Base-by-base conservation (phyloP, 305 asterid genomes). In the Vinca major region DNA sequence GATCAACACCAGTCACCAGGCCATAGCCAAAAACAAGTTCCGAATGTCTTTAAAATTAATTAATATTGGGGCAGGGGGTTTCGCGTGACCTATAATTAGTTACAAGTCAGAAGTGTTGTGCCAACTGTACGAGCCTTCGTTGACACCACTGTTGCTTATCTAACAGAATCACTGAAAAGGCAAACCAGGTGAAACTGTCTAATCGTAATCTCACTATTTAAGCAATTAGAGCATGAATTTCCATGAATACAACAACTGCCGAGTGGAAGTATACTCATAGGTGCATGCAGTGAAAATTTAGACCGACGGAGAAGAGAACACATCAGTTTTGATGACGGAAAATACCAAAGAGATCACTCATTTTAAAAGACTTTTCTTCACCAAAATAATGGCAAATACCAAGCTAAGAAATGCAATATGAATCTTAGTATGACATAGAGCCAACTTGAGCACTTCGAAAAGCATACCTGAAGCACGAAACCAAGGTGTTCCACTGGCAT, bases 401-500 rank as follows among this genome's bases (percentile, higher is more conserved):
- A 50, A 14, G 19, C 5, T 50, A 50, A 13, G 54, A 14, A 14
- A 50, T 50, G 54, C 5, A 50, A 14, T 14, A 50, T 4, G 54
- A 50, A 50, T 36, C 63, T 14, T 21, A 4, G 19, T 26, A 33
- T 26, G 8, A 33, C 14, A 10, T 2, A 33, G 16, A 57, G 4
- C 63, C 12, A 11, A 41, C 6, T 36, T 12, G 5, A 13, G 63
- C 20, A 14, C 20, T 37, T 13, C 16, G 16, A 14, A 61, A 53
- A 52, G 71, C 78, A 56, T 74, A 89, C 98, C 95, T 88, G 96
- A 73, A 92, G 96, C 83, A 84, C 71, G 70, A 92, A 92, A 61
- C 98, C 97, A 40, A 90, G 84, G 81, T 73, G 90, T 77, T 92
- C 98, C n/a, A 90, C 98, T 0, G 96, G 98, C 98, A 92, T 92